Conservation (phyloP, 2,329 filamentous ascomycete genomes). For the Volutella citrinella region DNA sequence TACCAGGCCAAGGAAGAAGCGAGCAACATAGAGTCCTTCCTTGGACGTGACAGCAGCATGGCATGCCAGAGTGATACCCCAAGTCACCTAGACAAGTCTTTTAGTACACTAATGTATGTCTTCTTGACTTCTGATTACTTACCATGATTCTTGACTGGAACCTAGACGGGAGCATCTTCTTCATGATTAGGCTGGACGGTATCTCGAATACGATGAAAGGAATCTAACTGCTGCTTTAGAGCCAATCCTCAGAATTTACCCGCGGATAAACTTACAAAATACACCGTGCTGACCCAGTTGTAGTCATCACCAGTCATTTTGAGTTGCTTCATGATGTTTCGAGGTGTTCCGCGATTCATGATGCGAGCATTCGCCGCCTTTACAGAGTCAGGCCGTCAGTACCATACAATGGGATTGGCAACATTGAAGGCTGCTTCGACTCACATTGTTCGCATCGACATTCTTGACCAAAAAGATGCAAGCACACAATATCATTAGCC, state of each 20-base stretch:
- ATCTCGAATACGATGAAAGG: constrained; percentile 38
- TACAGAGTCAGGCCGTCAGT: background rate
- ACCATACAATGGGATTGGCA: too few relatives aligned
- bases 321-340: constrained; percentile 41
- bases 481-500: constrained; percentile 29
- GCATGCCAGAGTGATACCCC: too few relatives aligned
- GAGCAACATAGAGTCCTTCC: constrained; percentile 1
- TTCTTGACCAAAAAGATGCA: constrained; percentile 41
- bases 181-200: constrained; percentile 39
- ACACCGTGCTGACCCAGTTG: constrained; percentile 35
- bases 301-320: constrained; percentile 38
- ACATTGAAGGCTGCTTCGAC: background rate
- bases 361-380: constrained; percentile 39
- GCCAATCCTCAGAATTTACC: too few relatives aligned
- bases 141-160: constrained; percentile 42
- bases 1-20: constrained; percentile 8
- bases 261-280: constrained; percentile 31
- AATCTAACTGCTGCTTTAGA: too few relatives aligned
- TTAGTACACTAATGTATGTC: background rate
- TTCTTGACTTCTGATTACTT: constrained; percentile 22
- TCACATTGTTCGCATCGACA: constrained; percentile 34
- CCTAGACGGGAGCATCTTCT: constrained; percentile 34
- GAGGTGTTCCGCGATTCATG: constrained; percentile 38
- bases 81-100: constrained; percentile 1
- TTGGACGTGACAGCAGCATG: background rate